Base-by-base conservation (phyloP, 169 alveolate species). In the Eimeria praecox region DNA sequence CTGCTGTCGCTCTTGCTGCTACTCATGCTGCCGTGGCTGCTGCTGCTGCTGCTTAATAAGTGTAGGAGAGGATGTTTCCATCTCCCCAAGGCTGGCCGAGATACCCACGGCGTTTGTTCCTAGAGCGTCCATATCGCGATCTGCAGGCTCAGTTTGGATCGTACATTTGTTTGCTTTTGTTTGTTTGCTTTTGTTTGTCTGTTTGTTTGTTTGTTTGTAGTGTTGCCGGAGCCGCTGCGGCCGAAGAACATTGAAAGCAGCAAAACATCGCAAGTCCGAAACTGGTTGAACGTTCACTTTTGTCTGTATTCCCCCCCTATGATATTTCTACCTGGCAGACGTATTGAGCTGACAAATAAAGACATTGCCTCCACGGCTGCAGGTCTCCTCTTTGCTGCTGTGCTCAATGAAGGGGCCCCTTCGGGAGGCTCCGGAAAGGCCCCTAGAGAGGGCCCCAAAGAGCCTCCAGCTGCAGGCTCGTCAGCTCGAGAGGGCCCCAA, bases 231-330 rank as follows among this genome's bases (percentile, higher is more conserved):
- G 59, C 95, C 88, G 40, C 87, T 92, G 40, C 95, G 83, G 38
- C 95, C 86, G 42, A 44, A 30, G 59, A 78, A 33, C 87, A 80
- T 92, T 46, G 95, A 92, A 83, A 59, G 73, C 35, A 59, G 87
- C 75, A 49, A 62, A 78, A 82, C 95, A 42, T 92, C 95, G 10
- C 88, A 92, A 42, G 85, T 92, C 3, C 64, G 95, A n/a, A 92
- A 92, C 69, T 92, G 95, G 95, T 83, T 92, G 92, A 71, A 78
- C 62, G 85, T 92, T 64, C 95, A 92, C 87, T 92, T 80, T 82
- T 86, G 88, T 18, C 62, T 69, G 44, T 90, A 92, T 83, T 92
- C 64, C 77, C 92, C 95, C n/a, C 92, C 95, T 54, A 49, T 78
- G 30, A 40, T 92, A 3, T 92, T 92, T 27, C n/a, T 92, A 52